Percentiles rank a stretch among this genome's conserved stretches.
phyloP scores from a whole-genome alignment of 768 basidiomycete species.

The Suillus alpinus region DNA sequence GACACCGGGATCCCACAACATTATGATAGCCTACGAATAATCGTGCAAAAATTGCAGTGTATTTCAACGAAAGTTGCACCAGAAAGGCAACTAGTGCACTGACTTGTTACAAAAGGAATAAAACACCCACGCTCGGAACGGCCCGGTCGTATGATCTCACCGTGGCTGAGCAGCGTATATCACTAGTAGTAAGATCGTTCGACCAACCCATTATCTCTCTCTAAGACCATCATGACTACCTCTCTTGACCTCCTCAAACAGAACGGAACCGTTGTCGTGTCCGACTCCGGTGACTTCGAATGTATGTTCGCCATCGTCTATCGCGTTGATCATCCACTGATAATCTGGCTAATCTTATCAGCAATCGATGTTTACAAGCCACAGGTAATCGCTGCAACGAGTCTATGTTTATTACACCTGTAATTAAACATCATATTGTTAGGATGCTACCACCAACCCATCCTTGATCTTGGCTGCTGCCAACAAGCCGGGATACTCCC shows the following conservation, averaged over 20 bases:
- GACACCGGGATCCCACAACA: conserved; percentile 7
- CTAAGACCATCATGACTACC: conserved; percentile 61
- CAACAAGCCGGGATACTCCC: conserved; percentile 82
- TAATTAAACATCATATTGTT: conserved; percentile 12
- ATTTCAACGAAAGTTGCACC: background rate
- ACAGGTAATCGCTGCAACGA: conserved; percentile 46
- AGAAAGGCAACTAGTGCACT: background rate
- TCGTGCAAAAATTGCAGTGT: background rate
- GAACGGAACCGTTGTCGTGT: conserved; percentile 94
- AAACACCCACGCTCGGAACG: background rate
- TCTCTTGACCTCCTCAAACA: conserved; percentile 84
- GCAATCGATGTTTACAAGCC: conserved; percentile 97
- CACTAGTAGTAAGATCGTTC: conserved; percentile 12
- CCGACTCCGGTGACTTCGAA: conserved; percentile 96
- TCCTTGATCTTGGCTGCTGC: conserved; percentile 92
- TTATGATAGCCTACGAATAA: background rate
- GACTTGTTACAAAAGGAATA: background rate
- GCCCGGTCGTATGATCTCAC: conserved; percentile 8
- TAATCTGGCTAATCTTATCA: conserved; percentile 36
- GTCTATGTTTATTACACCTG: conserved; percentile 8
- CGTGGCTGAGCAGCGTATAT: conserved; percentile 4
- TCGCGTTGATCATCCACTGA: conserved; percentile 19
- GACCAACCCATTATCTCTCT: conserved; percentile 1
- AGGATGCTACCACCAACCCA: conserved; percentile 99
- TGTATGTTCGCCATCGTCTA: conserved; percentile 36